Evolutionary conservation across 352 stramenopile genomes (phyloP).

Genomic region (Globisporangium cystogenes): DNA sequence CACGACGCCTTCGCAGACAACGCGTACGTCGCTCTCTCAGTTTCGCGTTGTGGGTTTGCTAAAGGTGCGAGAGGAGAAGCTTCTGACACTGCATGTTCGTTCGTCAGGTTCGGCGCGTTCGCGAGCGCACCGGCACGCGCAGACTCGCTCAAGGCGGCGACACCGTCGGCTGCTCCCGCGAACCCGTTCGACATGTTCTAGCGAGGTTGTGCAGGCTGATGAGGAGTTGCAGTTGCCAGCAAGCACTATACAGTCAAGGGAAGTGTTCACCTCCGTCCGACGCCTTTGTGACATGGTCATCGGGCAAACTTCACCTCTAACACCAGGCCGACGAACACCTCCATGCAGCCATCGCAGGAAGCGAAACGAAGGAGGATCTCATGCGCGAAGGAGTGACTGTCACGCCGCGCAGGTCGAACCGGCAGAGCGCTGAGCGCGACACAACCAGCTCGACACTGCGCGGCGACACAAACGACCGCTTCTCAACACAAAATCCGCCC

Average conservation of each 20-base stretch:
- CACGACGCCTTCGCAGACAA: constrained; percentile 34
- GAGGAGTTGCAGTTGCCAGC: too few species aligned
- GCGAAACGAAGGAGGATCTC: constrained; percentile 29
- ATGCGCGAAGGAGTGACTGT: constrained; percentile 22
- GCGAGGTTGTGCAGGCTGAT: constrained; percentile 9
- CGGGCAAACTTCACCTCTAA: too few species aligned
- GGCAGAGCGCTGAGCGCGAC: neutral
- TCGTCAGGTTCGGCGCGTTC: constrained; percentile 28
- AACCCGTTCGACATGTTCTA: constrained; percentile 87
- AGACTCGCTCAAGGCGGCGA: constrained; percentile 20
- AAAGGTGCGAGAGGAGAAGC: neutral
- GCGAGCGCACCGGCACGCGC: constrained; percentile 23
- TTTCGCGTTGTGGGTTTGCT: neutral
- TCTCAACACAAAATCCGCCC: constrained; percentile 82
- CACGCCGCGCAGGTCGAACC: neutral
- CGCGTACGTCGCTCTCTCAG: constrained; percentile 21
- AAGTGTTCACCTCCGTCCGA: too few species aligned
- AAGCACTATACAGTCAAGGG: too few species aligned
- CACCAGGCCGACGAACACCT: too few species aligned
- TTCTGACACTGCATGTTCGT: neutral
- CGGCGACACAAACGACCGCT: constrained; percentile 15
- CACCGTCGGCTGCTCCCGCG: constrained; percentile 25
- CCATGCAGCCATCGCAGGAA: too few species aligned
- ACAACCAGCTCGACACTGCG: neutral
- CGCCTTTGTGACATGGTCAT: too few species aligned